Evolutionary conservation across 495 filamentous ascomycete genomes (phyloP).

Genomic region (Hyaloscypha hepaticicola): DNA sequence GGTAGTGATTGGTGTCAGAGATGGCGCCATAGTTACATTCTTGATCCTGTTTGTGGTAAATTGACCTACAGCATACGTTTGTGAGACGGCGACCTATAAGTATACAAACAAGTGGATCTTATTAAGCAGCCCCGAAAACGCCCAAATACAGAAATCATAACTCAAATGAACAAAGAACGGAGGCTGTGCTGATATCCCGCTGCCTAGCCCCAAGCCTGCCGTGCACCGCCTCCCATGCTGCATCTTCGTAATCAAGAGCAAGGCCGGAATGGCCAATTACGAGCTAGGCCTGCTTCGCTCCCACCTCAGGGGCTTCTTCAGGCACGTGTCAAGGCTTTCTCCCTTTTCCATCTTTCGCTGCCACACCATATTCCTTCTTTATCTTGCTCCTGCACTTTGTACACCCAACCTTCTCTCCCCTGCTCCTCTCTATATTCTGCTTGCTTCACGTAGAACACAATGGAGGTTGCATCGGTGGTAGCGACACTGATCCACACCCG

Average conservation of each 20-base stretch:
- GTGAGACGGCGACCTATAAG: neutral
- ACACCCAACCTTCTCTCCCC: slow-evolving; percentile 7
- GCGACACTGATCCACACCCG: slow-evolving; percentile 13
- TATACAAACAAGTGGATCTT: neutral
- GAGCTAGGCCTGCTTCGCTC: neutral
- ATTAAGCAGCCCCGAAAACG: neutral
- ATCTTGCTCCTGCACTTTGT: slow-evolving; percentile 17
- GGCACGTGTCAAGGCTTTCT: slow-evolving; percentile 9
- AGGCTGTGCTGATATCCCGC: neutral
- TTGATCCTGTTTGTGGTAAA: slow-evolving; percentile 3
- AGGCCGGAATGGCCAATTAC: neutral
- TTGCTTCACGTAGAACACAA: slow-evolving; percentile 10
- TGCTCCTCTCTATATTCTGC: neutral
- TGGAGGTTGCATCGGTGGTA: neutral
- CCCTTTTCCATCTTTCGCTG: slow-evolving; percentile 4
- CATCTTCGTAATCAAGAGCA: neutral
- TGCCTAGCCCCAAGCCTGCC: neutral
- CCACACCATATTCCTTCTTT: slow-evolving; percentile 8
- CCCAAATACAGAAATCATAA: neutral
- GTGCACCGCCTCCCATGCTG: neutral
- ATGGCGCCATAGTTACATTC: neutral
- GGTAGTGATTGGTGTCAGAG: neutral
- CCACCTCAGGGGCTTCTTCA: neutral
- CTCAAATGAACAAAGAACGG: neutral
- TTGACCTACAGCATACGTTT: slow-evolving; percentile 7